Evolutionary conservation across 1,139 yeast genomes (phyloP), one percentile per base, ranked within the genome.

Genomic region (Candida freyschussii): DNA sequence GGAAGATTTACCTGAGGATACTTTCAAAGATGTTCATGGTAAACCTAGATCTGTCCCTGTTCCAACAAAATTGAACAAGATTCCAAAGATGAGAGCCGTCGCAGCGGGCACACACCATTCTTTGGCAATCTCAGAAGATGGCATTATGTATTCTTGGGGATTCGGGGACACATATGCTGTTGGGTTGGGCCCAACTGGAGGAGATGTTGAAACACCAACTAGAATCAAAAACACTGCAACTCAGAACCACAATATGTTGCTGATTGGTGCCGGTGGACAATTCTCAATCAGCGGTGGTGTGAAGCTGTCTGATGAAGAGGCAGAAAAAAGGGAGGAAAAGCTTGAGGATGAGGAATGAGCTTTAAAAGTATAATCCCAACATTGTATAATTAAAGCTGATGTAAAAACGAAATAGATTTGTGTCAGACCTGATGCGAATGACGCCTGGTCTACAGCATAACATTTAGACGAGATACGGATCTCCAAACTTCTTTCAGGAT

Each of bases 91-190:
- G 50, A 80, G 75, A 51, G 57, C 69, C 6, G 66, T 89, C 27
- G 82, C 93, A 6, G 75, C 81, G 30, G 98, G 98, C 1, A 81
- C 95, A 1, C 97, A 91, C 51, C 98, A 91, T 56, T 82, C 94
- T 1, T 62, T 91, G 41, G 96, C 96, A 2, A 71, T 89, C 5
- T 77, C 93, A 7, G 74, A 68, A 21, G 89, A 85, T 47, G 98
- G 99, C 6, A 64, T 83, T 37, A 84, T 78, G 1, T 91, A 79
- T 63, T 75, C 96, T 2, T 91, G 99, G 99, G 99, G 99, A 1
- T 91, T 89, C 56, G 96, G 93, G 29, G 97, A 89, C 46, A 87
- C 96, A 1, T 91, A 85, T 56, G 98, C 95, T 15, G 79, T 91
- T 21, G 99, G 99, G 5, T 77, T 87, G 39, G 98, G 98, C 8